Evolutionary conservation across 176 grass and related monocot species (phyloP).

Genomic region (Olyra latifolia): DNA sequence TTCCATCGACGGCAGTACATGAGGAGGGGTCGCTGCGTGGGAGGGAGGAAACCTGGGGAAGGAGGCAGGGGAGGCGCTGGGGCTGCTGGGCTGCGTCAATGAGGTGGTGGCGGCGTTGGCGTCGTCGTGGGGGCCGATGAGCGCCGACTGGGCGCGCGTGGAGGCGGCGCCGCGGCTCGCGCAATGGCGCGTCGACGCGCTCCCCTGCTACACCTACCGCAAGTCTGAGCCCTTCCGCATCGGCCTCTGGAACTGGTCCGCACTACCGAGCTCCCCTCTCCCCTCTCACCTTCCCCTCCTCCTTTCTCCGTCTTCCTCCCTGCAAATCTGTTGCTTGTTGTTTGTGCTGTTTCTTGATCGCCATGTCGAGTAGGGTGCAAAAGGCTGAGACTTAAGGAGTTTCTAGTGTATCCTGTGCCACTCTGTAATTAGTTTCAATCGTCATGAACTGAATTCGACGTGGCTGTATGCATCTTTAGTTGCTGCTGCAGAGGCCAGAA

Average conservation of each 20-base stretch:
- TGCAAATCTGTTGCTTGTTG: background rate
- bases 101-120: conserved; percentile 84
- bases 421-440: background rate
- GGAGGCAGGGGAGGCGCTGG: conserved; percentile 67
- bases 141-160: conserved; percentile 57
- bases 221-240: conserved; percentile 90
- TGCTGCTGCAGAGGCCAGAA: too few species aligned
- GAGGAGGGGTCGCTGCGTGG: conserved; percentile 37
- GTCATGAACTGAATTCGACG: background rate
- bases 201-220: conserved; percentile 78
- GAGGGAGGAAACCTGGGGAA: conserved; percentile 73
- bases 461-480: too few species aligned
- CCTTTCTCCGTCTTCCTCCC: background rate
- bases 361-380: background rate
- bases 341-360: background rate
- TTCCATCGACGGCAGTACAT: conserved; percentile 39
- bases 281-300: background rate
- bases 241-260: conserved; percentile 96
- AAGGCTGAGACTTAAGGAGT: background rate
- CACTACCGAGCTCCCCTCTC: background rate
- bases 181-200: conserved; percentile 86
- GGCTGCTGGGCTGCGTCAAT: conserved; percentile 94
- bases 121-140: conserved; percentile 59
- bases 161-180: conserved; percentile 83
- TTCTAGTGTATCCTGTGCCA: background rate